Evolutionary conservation across 2,329 filamentous ascomycete genomes (phyloP), one percentile per base, ranked within the genome.

Genomic region (Cordyceps javanica): DNA sequence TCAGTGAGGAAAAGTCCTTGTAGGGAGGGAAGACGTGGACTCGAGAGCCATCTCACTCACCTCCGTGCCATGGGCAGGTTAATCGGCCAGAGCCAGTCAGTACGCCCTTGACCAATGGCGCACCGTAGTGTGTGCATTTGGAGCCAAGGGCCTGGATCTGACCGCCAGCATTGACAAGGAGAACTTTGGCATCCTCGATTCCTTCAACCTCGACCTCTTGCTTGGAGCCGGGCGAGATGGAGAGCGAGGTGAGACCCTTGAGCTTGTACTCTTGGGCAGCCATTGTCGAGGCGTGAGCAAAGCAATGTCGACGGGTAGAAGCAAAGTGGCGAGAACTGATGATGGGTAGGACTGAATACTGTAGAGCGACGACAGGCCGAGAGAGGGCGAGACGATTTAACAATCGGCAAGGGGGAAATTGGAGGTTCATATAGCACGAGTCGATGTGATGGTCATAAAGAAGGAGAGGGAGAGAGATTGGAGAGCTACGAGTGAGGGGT

Each of bases 21-120:
- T n/a, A n/a, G n/a, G n/a, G n/a, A n/a, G n/a, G n/a, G n/a, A n/a
- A n/a, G n/a, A n/a, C n/a, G n/a, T n/a, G n/a, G n/a, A n/a, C n/a
- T n/a, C n/a, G n/a, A n/a, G n/a, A n/a, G n/a, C n/a, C n/a, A n/a
- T n/a, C n/a, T 26, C 19, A 71, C 79, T 63, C 70, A 94, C 90
- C 91, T 76, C 93, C 93, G 70, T 97, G 93, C 94, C 94, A 97
- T 3, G 93, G 91, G 71, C 94, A 99, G 7, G 90, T 96, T 61
- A 99, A 73, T 52, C 91, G 82, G 5, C 94, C 94, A 64, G 89
- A 86, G 3, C 84, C 83, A 8, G 90, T 90, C 62, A 99, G 74
- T 8, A 97, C 86, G 55, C 94, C 94, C 64, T 93, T 91, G 55
- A 86, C 84, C 62, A 99, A 75, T 14, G 94, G 94, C 41, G 93